Evolutionary conservation across 1,284 basidiomycete species (phyloP).

Genomic region (Puccinia horiana): DNA sequence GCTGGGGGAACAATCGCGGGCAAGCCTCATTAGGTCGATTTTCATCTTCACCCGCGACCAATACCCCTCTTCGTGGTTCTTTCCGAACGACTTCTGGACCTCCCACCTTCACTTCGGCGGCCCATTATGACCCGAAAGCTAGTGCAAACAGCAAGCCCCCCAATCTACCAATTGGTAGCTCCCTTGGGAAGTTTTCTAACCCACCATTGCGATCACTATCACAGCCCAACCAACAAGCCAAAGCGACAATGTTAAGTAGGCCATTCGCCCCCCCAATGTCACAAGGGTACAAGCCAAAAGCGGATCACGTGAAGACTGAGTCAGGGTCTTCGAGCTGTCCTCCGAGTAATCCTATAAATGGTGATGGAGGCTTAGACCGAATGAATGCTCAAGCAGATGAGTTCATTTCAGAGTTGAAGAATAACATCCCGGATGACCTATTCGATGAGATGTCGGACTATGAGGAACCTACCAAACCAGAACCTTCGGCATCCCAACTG

Average conservation of each 20-base stretch:
- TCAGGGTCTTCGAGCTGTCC: background rate
- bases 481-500: background rate
- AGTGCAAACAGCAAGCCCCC: background rate
- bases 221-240: background rate
- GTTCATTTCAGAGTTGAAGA: slow-evolving; percentile 20
- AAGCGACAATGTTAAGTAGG: background rate
- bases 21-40: background rate
- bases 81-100: background rate
- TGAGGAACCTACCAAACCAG: background rate
- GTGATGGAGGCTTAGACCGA: background rate
- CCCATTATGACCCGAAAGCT: background rate
- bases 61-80: background rate
- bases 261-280: slow-evolving; percentile 10
- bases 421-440: slow-evolving; percentile 17
- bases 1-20: background rate
- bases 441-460: slow-evolving; percentile 8
- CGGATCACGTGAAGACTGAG: background rate
- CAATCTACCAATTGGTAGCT: too few species aligned
- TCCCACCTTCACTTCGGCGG: slow-evolving; percentile 10
- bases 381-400: background rate
- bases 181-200: background rate
- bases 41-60: background rate
- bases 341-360: background rate
- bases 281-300: background rate
- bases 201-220: background rate